Evolutionary conservation across 495 filamentous ascomycete genomes (phyloP), one percentile per base, ranked within the genome.

Genomic region (Aspergillus sclerotioniger): DNA sequence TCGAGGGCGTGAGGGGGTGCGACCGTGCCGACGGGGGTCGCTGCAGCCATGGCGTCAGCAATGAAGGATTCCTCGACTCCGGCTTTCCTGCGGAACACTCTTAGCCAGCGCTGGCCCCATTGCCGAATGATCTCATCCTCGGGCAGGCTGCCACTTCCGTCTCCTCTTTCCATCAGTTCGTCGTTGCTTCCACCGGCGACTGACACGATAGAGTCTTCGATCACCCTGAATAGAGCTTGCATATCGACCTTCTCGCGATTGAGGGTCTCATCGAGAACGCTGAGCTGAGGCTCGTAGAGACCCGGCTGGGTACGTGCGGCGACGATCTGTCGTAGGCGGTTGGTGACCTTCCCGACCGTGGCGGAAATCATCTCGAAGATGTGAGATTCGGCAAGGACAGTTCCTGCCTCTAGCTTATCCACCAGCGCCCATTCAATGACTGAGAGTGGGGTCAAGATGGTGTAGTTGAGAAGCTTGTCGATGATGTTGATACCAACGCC

Each of bases 391-490:
- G 86, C 78, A 16, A 99, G 85, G 1, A 84, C 82, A 21, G 83
- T 80, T 25, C 90, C 91, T 31, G 85, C 80, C 19, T 80, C 82
- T 17, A 85, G 69, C 48, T 82, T 75, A 57, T 87, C 82, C 29
- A 81, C 74, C 3, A 98, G 72, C 1, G 89, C 91, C 95, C 95
- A 99, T 66, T 93, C 84, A 57, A 96, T 80, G 43, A 99, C 92
- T 29, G 84, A 84, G 33, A 82, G 71, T 0, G 94, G 94, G 9
- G 84, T 88, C 8, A 99, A 80, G 59, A 99, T 95, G 35, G 89
- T 91, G 77, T 98, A 99, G 70, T 99, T 99, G 28, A 99, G 87
- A 4, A 99, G 80, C 75, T 96, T 98, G 78, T 99, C 94, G 54
- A 98, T 82, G 63, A 99, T 92, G 64, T 88, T 89, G 65, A 97